Evolutionary conservation across 2,329 filamentous ascomycete genomes (phyloP).

Genomic region (Fusarium globosum): DNA sequence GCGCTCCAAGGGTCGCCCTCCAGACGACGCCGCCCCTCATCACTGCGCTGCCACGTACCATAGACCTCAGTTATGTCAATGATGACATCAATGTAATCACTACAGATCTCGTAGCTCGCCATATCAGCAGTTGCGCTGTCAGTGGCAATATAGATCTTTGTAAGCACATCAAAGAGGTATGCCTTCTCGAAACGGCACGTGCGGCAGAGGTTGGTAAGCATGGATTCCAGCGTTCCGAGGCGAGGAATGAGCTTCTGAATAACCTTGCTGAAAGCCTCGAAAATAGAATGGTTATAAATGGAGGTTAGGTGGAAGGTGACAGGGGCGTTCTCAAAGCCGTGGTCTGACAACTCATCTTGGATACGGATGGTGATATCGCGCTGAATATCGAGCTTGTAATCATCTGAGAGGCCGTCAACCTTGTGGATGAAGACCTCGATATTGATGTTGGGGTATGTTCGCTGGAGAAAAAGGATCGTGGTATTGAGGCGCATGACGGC

Average conservation of each 20-base stretch:
- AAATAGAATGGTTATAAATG: conserved; percentile 98
- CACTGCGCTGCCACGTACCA: conserved; percentile 74
- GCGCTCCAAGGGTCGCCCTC: conserved; percentile 71
- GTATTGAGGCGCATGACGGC: conserved; percentile 87
- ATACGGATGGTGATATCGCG: conserved; percentile 97
- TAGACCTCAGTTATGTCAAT: conserved; percentile 97
- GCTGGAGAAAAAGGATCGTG: conserved; percentile 89
- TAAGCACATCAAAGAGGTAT: conserved; percentile 96
- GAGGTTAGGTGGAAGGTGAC: conserved; percentile 96
- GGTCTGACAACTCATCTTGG: conserved; percentile 93
- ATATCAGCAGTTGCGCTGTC: conserved; percentile 94
- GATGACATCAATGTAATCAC: conserved; percentile 98
- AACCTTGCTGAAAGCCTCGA: conserved; percentile 97
- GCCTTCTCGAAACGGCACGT: conserved; percentile 97
- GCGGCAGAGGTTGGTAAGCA: conserved; percentile 93
- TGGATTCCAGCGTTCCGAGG: conserved; percentile 88
- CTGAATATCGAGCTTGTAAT: conserved; percentile 96
- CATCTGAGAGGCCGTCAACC: conserved; percentile 95
- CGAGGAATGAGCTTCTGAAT: conserved; percentile 98
- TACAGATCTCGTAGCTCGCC: conserved; percentile 97
- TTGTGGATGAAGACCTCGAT: conserved; percentile 99
- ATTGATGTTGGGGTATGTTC: conserved; percentile 91
- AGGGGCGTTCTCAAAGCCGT: conserved; percentile 91
- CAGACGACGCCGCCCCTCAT: conserved; percentile 64
- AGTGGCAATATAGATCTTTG: conserved; percentile 98